Conservation (phyloP, 2,329 filamentous ascomycete species). For the Alternaria arbusti region DNA sequence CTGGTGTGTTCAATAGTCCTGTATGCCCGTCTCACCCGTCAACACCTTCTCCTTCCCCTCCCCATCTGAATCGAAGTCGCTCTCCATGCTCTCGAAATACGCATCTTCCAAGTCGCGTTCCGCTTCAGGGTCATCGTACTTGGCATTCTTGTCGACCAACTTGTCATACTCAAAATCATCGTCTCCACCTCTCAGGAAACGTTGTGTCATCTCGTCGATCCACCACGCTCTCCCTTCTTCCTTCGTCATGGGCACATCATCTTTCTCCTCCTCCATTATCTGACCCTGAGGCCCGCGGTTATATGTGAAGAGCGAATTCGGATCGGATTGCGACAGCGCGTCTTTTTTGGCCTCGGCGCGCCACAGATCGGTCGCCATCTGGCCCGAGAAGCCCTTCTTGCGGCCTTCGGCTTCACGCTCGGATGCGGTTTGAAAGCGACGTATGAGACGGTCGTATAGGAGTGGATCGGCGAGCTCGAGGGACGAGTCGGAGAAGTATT, state of each 20-base stretch:
- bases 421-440: constrained; percentile 73
- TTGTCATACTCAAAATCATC: constrained; percentile 76
- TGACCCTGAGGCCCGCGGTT: constrained; percentile 60
- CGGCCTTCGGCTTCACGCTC: constrained; percentile 78
- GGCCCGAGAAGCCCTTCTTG: constrained; percentile 77
- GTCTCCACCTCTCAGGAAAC: constrained; percentile 78
- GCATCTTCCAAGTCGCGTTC: constrained; percentile 71
- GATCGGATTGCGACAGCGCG: constrained; percentile 62
- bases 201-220: constrained; percentile 72
- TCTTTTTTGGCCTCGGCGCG: constrained; percentile 78
- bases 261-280: constrained; percentile 64
- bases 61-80: constrained; percentile 65
- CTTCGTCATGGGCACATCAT: constrained; percentile 63
- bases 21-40: constrained; percentile 56
- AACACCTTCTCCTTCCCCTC: constrained; percentile 47
- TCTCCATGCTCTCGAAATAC: constrained; percentile 82
- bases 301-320: constrained; percentile 58
- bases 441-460: constrained; percentile 80
- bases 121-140: constrained; percentile 71
- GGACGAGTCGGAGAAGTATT: constrained; percentile 69
- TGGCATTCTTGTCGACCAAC: constrained; percentile 72
- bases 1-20: constrained; percentile 50
- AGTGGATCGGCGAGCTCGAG: constrained; percentile 75
- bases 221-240: constrained; percentile 73
- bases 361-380: constrained; percentile 77